These are phyloP conservation scores for Spongiforma sp. DNA, from an alignment of 1,284 basidiomycete species.

Conservation along the genomic window DNA sequence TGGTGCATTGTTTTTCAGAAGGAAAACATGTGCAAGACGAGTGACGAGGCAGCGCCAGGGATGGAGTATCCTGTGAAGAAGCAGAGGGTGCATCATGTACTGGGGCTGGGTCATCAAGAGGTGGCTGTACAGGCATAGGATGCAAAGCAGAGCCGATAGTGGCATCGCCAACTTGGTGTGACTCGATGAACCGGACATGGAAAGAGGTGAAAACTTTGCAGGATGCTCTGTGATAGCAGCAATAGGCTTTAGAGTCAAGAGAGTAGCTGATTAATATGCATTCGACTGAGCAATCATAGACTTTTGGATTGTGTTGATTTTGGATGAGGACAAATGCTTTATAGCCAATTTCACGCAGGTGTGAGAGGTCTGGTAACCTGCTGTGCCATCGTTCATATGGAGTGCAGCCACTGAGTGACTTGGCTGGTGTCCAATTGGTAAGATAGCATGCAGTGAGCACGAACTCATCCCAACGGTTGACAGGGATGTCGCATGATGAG, in stretches of 20 bases:
- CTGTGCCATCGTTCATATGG: neutral
- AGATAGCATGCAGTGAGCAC: neutral
- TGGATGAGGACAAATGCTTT: neutral
- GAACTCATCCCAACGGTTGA: neutral
- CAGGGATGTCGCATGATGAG: neutral
- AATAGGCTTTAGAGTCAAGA: neutral
- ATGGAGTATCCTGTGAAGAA: too few species aligned
- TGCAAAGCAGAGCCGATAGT: too few species aligned
- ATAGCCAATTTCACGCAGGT: slow-evolving; percentile 1
- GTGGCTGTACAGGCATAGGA: too few species aligned
- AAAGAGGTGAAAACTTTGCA: neutral
- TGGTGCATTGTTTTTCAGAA: too few species aligned
- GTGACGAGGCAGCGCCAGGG: too few species aligned
- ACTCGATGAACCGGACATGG: slow-evolving; percentile 2
- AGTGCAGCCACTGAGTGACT: neutral
- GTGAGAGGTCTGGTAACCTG: neutral
- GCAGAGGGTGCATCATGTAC: too few species aligned
- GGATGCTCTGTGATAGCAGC: neutral
- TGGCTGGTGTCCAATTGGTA: neutral
- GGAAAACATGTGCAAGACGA: too few species aligned
- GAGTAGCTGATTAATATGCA: slow-evolving; percentile 3
- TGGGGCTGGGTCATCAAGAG: too few species aligned
- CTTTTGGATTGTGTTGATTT: neutral
- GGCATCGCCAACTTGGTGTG: neutral
- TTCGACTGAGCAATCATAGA: neutral